Base-by-base conservation (phyloP, 2,329 filamentous ascomycete species). In the Drechslerella stenobrocha region DNA sequence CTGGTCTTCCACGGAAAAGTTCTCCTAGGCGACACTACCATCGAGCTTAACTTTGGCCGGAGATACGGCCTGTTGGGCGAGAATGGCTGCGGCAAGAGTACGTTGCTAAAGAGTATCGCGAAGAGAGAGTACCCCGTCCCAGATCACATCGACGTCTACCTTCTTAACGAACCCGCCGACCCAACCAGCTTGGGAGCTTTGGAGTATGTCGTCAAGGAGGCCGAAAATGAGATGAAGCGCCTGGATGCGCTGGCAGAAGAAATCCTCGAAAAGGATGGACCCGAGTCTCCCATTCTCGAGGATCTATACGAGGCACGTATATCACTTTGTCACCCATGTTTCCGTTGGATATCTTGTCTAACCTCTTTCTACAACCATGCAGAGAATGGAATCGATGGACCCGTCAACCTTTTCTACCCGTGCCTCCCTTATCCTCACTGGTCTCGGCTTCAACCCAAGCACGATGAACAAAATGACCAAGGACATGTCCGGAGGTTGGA, bases 401-500 rank as follows among this genome's bases (percentile, higher is more conserved):
- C 93, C 93, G 47, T 95, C 90, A 34, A 98, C 95, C 52, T 98
- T 98, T 80, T 82, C 90, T 76, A 96, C 92, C 70, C 90, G 93
- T 76, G 93, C 93, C 69, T 96, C 92, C 58, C 86, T 96, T 72
- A 98, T 98, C 77, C 80, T 98, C 74, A 98, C 93, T 58, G 93
- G 93, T 90, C 88, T 98, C 65, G 93, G 93, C 72, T 98, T 98
- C 85, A 96, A 98, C 86, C 97, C 97, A 83, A 80, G 79, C 73
- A 98, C 95, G 59, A 97, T 98, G 76, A 82, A 95, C 79, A 98
- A 98, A 85, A 96, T 95, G 86, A 98, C 95, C 74, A 98, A 97
- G 84, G 95, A 98, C 78, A 98, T 98, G 95, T 98, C 93, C 72
- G 93, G 93, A 89, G 93, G 93, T 74, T 98, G 93, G 93, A 87